Base-by-base conservation (phyloP, 2,329 filamentous ascomycete genomes). In the Mollisiaceae sp. region DNA sequence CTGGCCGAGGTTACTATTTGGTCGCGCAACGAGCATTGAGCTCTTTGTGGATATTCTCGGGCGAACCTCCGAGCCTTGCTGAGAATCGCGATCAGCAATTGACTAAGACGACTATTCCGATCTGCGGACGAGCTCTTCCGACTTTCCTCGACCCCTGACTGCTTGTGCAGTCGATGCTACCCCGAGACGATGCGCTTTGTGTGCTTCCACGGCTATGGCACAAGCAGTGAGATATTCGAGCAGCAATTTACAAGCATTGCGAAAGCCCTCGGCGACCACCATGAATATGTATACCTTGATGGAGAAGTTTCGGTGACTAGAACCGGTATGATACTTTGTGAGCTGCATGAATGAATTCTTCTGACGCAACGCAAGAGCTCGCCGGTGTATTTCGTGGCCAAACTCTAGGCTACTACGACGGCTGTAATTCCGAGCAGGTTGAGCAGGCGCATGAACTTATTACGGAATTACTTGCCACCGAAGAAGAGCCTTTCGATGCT, bases 191-290 rank as follows among this genome's bases (percentile, higher is more conserved):
- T 63, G 61, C 43, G 56, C 27, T 52, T 63, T 41, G 32, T 63
- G 4, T 63, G 61, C 41, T 45, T 63, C 8, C 61, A 63, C 22
- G 55, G 61, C 18, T 63, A 63, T n/a, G 61, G 61, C 15, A 63
- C 61, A 9, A 59, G 61, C 55, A 59, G 61, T 27, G 55, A 58
- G 45, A 63, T 63, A 11, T 54, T 63, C n/a, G 61, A 63, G 41
- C 61, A 59, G 45, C 61, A 63, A n/a, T 59, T 63, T 20, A 8
- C 61, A 43, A 43, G 18, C 15, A 63, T 63, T 39, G 41, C 55
- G 11, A 36, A 15, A 24, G 54, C 27, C 8, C 35, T 63, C 2
- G 56, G 61, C 12, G 45, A 54, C 15, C 54, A 54, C 20, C 55
- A 59, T 38, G 54, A 63, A 35, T 59, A 52, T 32, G 41, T 54